Base-by-base conservation (phyloP, 169 alveolate genomes). In the Theileria annulata region DNA sequence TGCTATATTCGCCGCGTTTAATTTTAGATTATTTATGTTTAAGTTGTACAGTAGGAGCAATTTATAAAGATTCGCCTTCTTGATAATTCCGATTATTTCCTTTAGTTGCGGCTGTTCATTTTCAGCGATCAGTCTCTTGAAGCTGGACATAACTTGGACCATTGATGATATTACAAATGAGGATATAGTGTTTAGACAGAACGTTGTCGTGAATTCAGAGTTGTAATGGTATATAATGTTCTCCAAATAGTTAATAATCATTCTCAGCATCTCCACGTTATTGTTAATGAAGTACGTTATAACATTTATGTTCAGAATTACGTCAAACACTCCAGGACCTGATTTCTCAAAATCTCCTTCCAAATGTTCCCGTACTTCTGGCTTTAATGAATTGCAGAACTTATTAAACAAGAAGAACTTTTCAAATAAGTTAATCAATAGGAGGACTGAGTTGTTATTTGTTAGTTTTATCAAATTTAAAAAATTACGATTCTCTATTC, bases 231-330 rank as follows among this genome's bases (percentile, higher is more conserved):
- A 23, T n/a, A 62, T 6, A 1, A 30, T 30, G 71, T 62, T 62
- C 31, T 23, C 71, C 71, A 62, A 37, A 21, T 62, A 62, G 71
- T 62, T 30, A 19, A 62, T 27, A 21, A 62, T 17, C 49, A 23
- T 30, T 47, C 48, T 62, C 49, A 62, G 71, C 37, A 62, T 30
- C 37, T 23, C 71, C 33, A 62, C 71, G 49, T 62, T 62, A 19
- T 21, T 23, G 71, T 62, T 62, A 28, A 62, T 30, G 71, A 62
- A 62, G 71, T 62, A 37, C 13, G 42, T 30, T 21, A 62, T 31
- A 8, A 30, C 25, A 37, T 30, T 30, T 15, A 62, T 37, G 31
- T 62, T 62, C 71, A 62, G 12, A 3, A 62, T n/a, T 30, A 37
- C 71, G 6, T 62, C 71, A 62, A 62, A 62, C n/a, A 56, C 31